A percentile compares a stretch with the other conserved stretches of the same genome.
phyloP scores from a whole-genome alignment of 1,284 basidiomycete species.

The Apiotrichum gamsii region DNA sequence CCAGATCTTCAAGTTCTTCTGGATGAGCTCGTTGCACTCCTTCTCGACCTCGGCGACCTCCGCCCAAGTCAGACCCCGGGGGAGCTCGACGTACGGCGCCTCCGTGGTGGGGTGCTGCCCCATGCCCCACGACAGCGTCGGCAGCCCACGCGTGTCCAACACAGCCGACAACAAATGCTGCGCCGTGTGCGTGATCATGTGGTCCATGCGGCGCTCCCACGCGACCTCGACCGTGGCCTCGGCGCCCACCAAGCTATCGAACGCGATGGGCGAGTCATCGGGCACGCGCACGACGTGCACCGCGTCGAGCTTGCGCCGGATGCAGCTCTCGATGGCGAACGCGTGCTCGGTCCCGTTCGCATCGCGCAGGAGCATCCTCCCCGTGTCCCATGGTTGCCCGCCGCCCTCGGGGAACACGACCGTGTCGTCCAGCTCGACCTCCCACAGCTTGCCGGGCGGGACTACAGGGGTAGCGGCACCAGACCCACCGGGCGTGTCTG shows the following conservation, averaged over 20 bases:
- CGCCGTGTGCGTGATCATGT: constrained; percentile 76
- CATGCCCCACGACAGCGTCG: constrained; percentile 69
- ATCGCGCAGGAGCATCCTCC: constrained; percentile 51
- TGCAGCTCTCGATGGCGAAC: constrained; percentile 64
- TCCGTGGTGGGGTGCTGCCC: constrained; percentile 56
- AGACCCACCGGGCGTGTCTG: neutral
- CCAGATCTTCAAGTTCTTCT: constrained; percentile 29
- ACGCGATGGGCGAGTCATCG: constrained; percentile 36
- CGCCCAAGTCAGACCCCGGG: constrained; percentile 59
- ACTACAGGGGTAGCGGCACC: constrained; percentile 5
- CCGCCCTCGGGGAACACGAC: constrained; percentile 81
- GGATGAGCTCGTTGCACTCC: constrained; percentile 59
- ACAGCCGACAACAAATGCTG: constrained; percentile 79
- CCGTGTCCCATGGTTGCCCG: constrained; percentile 76
- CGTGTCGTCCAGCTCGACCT: constrained; percentile 68
- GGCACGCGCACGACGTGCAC: constrained; percentile 64
- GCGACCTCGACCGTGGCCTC: constrained; percentile 59
- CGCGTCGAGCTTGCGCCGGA: constrained; percentile 65
- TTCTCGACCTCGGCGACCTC: constrained; percentile 62
- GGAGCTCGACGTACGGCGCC: constrained; percentile 68
- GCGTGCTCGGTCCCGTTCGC: constrained; percentile 43
- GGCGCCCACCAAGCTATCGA: constrained; percentile 48
- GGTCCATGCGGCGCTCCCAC: constrained; percentile 66
- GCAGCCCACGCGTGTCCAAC: constrained; percentile 64
- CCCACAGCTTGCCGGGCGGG: constrained; percentile 35